Conservation (phyloP, 495 filamentous ascomycete genomes). For the Rusavskia elegans region DNA sequence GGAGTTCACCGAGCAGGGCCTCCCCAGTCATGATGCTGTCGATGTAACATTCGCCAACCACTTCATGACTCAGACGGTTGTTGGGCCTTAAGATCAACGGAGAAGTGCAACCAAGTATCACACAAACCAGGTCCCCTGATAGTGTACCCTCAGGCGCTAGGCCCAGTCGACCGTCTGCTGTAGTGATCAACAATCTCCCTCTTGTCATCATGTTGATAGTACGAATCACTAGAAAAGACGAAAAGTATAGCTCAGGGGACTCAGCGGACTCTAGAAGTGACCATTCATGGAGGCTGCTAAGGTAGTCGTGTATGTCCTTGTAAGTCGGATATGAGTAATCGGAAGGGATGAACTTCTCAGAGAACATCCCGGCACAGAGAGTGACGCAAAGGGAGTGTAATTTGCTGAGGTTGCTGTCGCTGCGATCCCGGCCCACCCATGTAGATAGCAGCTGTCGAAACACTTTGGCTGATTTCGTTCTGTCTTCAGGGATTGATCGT, state of each 20-base stretch:
- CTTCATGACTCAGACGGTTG: not conserved
- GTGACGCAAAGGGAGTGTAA: not conserved
- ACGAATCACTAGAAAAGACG: not conserved
- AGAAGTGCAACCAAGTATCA: slow-evolving; percentile 2
- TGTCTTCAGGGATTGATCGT: not conserved
- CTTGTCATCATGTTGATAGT: not conserved
- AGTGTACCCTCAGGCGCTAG: slow-evolving; percentile 1
- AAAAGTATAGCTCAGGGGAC: not conserved
- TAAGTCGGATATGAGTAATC: not conserved
- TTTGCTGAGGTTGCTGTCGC: not conserved
- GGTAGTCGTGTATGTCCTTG: not conserved
- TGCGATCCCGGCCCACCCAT: no score
- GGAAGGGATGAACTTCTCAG: not conserved
- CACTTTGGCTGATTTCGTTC: not conserved
- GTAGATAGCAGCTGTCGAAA: not conserved
- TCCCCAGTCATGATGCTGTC: slow-evolving; percentile 7
- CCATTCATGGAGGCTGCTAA: not conserved
- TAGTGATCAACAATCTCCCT: slow-evolving; percentile 1
- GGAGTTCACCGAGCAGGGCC: slow-evolving; percentile 4
- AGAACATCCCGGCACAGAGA: not conserved
- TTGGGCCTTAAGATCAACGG: slow-evolving; percentile 4
- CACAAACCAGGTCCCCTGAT: slow-evolving; percentile 5
- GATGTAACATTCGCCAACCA: slow-evolving; percentile 8
- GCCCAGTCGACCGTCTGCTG: slow-evolving; percentile 5
- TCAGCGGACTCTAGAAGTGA: not conserved